Evolutionary conservation across 495 filamentous ascomycete genomes (phyloP).

Genomic region (Penicillium bovifimosum): DNA sequence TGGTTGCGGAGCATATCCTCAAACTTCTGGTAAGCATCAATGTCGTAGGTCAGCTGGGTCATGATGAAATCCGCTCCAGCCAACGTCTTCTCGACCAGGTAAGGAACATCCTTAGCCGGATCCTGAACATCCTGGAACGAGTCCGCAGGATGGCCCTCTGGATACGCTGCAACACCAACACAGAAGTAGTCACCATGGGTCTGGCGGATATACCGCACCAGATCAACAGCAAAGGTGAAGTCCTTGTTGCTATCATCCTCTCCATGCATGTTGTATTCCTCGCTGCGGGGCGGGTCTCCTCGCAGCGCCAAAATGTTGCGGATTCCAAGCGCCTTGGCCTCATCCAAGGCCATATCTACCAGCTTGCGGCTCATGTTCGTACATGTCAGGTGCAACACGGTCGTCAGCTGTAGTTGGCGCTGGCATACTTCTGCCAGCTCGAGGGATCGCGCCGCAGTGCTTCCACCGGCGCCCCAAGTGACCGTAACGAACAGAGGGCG

Average conservation of each 20-base stretch:
- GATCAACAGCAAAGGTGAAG: conserved; percentile 84
- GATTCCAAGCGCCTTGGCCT: conserved; percentile 88
- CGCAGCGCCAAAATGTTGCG: conserved; percentile 90
- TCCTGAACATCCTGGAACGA: conserved; percentile 74
- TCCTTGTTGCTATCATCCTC: conserved; percentile 66
- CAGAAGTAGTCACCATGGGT: conserved; percentile 93
- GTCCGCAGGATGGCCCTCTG: conserved; percentile 94
- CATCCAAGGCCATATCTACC: conserved; percentile 83
- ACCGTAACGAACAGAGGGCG: conserved; percentile 93
- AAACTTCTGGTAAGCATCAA: conserved; percentile 71
- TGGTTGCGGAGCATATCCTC: conserved; percentile 75
- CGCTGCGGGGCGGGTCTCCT: conserved; percentile 86
- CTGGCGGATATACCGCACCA: conserved; percentile 83
- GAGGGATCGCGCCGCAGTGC: conserved; percentile 81
- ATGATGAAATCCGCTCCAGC: conserved; percentile 98
- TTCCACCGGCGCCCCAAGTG: conserved; percentile 96
- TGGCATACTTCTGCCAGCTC: conserved; percentile 96
- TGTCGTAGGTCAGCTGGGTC: conserved; percentile 97
- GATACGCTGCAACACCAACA: conserved; percentile 89
- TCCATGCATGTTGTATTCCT: conserved; percentile 72
- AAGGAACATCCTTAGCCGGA: conserved; percentile 75
- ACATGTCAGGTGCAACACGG: conserved; percentile 92
- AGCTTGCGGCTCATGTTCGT: conserved; percentile 90
- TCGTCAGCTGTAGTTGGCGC: conserved; percentile 82
- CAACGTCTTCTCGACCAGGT: conserved; percentile 81